phyloP scores from a whole-genome alignment of 805 yeast genomes.

The Candida pini region DNA sequence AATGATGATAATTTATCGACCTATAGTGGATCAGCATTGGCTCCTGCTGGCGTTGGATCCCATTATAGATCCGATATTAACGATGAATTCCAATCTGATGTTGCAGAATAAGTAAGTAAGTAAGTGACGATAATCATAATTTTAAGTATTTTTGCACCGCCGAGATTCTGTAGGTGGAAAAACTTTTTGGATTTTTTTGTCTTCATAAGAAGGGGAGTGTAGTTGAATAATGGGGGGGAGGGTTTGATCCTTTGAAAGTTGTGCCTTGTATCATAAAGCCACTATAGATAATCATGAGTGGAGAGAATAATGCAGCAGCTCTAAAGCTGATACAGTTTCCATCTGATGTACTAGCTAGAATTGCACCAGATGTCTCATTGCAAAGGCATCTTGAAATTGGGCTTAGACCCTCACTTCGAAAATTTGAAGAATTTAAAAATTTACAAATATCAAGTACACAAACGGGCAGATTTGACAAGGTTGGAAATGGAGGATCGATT shows the following conservation, averaged over 20 bases:
- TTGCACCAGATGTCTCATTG: constrained; percentile 80
- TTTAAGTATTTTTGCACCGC: too few relatives aligned
- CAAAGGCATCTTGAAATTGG: constrained; percentile 74
- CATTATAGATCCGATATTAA: neutral
- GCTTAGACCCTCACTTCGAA: constrained; percentile 68
- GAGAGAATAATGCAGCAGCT: too few relatives aligned
- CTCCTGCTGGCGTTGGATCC: constrained; percentile 13
- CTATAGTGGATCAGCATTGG: constrained; percentile 23
- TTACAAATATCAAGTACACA: constrained; percentile 38
- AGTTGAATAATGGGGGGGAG: neutral
- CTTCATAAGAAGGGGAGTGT: neutral
- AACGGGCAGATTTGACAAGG: constrained; percentile 26
- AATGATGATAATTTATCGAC: constrained; percentile 28
- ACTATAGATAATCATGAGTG: too few relatives aligned
- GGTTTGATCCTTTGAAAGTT: too few relatives aligned
- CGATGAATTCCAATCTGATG: constrained; percentile 12
- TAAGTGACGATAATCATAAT: too few relatives aligned
- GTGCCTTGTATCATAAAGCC: too few relatives aligned
- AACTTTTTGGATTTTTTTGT: neutral
- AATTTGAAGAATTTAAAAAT: constrained; percentile 66
- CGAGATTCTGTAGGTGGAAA: too few relatives aligned
- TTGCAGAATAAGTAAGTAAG: constrained; percentile 1
- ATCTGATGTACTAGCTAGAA: constrained; percentile 74
- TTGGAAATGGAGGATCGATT: constrained; percentile 21
- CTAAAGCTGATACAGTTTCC: constrained; percentile 56